A percentile compares a stretch with the other conserved stretches of the same genome.
Conservation (phyloP, 2,329 filamentous ascomycete genomes). For the Xylaria digitata region DNA sequence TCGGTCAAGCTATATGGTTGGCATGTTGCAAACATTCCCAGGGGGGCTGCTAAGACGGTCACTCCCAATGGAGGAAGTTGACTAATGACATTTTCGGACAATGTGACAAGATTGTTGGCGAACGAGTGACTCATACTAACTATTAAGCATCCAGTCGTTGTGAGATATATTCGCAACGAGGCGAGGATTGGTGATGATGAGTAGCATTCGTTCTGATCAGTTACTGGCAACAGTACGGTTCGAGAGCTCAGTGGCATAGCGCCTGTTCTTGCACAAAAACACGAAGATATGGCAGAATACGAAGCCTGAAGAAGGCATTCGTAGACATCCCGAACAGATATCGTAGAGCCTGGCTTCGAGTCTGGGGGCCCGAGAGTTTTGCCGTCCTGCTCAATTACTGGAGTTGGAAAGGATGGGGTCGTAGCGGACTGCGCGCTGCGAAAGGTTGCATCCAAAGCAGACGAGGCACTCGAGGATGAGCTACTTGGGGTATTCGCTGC, state of each 20-base stretch:
- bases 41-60: constrained; percentile 65
- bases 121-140: constrained; percentile 61
- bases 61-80: constrained; percentile 56
- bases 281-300: constrained; percentile 61
- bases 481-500: constrained; percentile 59
- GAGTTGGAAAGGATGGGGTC: constrained; percentile 43
- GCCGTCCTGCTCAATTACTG: constrained; percentile 47
- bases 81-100: constrained; percentile 57
- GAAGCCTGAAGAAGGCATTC: constrained; percentile 66
- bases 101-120: constrained; percentile 60
- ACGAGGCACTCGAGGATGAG: constrained; percentile 57
- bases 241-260: constrained; percentile 66
- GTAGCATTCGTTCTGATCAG: constrained; percentile 47
- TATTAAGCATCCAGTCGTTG: constrained; percentile 65
- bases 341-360: constrained; percentile 50
- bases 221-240: constrained; percentile 60
- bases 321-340: constrained; percentile 60
- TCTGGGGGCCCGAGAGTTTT: constrained; percentile 49
- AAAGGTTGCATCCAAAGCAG: constrained; percentile 53
- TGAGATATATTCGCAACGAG: constrained; percentile 65
- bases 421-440: constrained; percentile 49
- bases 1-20: constrained; percentile 53
- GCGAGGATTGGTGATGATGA: constrained; percentile 55
- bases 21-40: constrained; percentile 61
- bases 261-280: constrained; percentile 61